These are phyloP conservation scores for Globisporangium spiculum DNA, from an alignment of 352 stramenopile species.

Conservation along the genomic window DNA sequence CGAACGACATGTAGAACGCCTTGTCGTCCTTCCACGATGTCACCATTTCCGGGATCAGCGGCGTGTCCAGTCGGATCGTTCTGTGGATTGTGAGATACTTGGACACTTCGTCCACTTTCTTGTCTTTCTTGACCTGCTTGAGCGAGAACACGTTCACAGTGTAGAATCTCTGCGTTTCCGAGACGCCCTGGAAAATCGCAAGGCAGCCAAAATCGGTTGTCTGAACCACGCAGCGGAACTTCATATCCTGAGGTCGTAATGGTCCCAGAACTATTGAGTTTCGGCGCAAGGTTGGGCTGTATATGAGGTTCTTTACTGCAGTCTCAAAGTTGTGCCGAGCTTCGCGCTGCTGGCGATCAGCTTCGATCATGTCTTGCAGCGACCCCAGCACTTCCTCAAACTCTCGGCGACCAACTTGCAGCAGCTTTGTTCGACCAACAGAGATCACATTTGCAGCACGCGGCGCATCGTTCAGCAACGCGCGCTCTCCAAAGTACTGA, in stretches of 20 bases:
- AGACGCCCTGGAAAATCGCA: constrained; percentile 65
- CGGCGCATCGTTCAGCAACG: constrained; percentile 88
- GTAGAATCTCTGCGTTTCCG: constrained; percentile 59
- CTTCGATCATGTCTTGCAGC: constrained; percentile 37
- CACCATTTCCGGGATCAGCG: constrained; percentile 69
- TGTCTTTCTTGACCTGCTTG: constrained; percentile 62
- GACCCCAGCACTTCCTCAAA: constrained; percentile 86
- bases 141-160: constrained; percentile 81
- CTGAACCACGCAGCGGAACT: constrained; percentile 70
- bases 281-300: constrained; percentile 46
- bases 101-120: constrained; percentile 66
- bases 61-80: constrained; percentile 66
- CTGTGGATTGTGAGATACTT: constrained; percentile 68
- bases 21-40: constrained; percentile 75
- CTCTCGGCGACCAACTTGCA: constrained; percentile 92
- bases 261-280: constrained; percentile 49
- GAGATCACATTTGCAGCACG: constrained; percentile 93
- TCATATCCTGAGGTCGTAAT: constrained; percentile 55
- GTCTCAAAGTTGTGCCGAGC: constrained; percentile 82
- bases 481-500: constrained; percentile 86
- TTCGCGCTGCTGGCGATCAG: constrained; percentile 44
- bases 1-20: constrained; percentile 80
- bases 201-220: constrained; percentile 75
- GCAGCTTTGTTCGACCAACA: constrained; percentile 76
- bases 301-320: constrained; percentile 82